Evolutionary conservation across 2,329 filamentous ascomycete species (phyloP).

Genomic region (Curvularia spicifera): DNA sequence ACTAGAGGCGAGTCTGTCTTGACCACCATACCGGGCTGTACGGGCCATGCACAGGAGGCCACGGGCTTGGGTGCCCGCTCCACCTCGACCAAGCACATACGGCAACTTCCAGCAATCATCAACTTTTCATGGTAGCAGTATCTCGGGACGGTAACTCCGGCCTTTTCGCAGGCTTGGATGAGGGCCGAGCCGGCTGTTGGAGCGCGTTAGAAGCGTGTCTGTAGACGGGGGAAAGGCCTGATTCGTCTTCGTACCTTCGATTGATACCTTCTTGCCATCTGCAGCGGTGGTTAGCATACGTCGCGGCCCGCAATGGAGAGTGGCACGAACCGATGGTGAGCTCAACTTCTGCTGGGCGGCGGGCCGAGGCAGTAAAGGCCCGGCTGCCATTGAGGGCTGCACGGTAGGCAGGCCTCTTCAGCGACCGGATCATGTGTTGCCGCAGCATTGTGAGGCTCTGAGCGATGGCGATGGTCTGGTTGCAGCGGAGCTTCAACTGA

Average conservation of each 20-base stretch:
- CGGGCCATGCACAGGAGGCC: constrained; percentile 97
- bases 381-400: constrained; percentile 67
- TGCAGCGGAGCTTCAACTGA: constrained; percentile 33
- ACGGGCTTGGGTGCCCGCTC: constrained; percentile 96
- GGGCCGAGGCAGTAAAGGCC: constrained; percentile 80
- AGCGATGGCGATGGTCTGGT: constrained; percentile 38
- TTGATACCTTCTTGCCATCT: constrained; percentile 98
- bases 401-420: constrained; percentile 62
- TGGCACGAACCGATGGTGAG: constrained; percentile 82
- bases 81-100: constrained; percentile 99
- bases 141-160: constrained; percentile 88
- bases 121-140: constrained; percentile 99
- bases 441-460: constrained; percentile 62
- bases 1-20: constrained; percentile 96
- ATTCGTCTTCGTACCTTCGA: constrained; percentile 74
- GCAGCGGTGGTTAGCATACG: constrained; percentile 46
- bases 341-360: constrained; percentile 89
- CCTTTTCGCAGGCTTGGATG: constrained; percentile 99
- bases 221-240: constrained; percentile 16
- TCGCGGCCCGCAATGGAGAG: constrained; percentile 24
- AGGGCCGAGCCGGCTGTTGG: constrained; percentile 86
- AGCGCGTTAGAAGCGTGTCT: constrained; percentile 37
- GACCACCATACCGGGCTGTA: constrained; percentile 98
- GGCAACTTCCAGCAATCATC: constrained; percentile 98
- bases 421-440: constrained; percentile 68